phyloP scores from a whole-genome alignment of 2,329 filamentous ascomycete genomes.

The Aureobasidium melanogenum region DNA sequence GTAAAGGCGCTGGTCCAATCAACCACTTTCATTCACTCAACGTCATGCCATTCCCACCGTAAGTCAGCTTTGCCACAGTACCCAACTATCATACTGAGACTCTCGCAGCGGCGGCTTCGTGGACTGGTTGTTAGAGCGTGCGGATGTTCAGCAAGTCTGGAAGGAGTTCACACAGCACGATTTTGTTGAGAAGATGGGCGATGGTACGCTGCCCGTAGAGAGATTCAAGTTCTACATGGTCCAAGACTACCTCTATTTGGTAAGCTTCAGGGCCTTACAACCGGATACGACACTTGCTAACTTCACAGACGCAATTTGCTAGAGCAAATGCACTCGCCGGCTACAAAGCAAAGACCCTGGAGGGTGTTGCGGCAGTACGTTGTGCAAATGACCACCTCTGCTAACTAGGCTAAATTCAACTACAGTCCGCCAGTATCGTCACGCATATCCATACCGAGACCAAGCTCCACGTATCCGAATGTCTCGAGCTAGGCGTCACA shows the following conservation, averaged over 20 bases:
- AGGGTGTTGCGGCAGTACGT: constrained; percentile 59
- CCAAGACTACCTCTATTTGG: constrained; percentile 86
- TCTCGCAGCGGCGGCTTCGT: constrained; percentile 57
- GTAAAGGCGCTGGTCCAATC: constrained; percentile 61
- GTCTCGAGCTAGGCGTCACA: constrained; percentile 68
- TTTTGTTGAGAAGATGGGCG: constrained; percentile 69
- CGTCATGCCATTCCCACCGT: constrained; percentile 58
- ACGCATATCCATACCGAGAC: constrained; percentile 72
- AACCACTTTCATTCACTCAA: constrained; percentile 71
- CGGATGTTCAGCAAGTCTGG: constrained; percentile 69
- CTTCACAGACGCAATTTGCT: constrained; percentile 66
- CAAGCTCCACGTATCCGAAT: constrained; percentile 73
- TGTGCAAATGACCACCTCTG: not conserved
- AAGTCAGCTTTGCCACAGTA: constrained; percentile 21
- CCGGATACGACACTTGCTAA: not conserved
- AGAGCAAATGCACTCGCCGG: constrained; percentile 75
- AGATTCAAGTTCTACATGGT: constrained; percentile 84
- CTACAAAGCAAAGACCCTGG: constrained; percentile 70
- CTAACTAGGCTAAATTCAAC: constrained; percentile 12
- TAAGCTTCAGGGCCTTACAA: constrained; percentile 29
- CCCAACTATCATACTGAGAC: not conserved
- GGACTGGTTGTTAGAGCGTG: constrained; percentile 68
- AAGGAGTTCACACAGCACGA: constrained; percentile 67
- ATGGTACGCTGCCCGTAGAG: constrained; percentile 63
- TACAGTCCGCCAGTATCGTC: constrained; percentile 59